A percentile compares a stretch with the other conserved stretches of the same genome.
Evolutionary conservation across 2,329 filamentous ascomycete genomes (phyloP).

Genomic region (Sporothrix dimorphospora): DNA sequence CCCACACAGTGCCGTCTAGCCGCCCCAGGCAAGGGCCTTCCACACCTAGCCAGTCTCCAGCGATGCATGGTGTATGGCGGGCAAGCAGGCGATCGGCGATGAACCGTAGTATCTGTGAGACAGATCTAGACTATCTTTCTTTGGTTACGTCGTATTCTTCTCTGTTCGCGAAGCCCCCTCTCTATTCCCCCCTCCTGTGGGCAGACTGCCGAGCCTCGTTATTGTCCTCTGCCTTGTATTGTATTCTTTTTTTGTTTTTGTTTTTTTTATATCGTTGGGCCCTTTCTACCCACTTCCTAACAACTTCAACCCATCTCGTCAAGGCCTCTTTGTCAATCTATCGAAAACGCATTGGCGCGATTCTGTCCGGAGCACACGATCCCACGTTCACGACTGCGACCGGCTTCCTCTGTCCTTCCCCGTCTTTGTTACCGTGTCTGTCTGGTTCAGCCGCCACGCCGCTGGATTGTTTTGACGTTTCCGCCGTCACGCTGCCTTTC

Average conservation of each 20-base stretch:
- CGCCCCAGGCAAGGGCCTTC: neutral
- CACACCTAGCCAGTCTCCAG: slow-evolving; percentile 12
- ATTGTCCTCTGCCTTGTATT: neutral
- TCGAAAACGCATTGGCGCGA: neutral
- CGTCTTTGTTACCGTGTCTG: too few relatives aligned
- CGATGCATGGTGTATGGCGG: neutral
- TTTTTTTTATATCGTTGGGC: neutral
- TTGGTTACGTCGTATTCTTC: neutral
- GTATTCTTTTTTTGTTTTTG: neutral
- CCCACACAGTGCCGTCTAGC: neutral
- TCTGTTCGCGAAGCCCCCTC: neutral
- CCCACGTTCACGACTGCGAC: neutral
- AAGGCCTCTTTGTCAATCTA: neutral
- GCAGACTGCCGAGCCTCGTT: neutral
- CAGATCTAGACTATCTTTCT: neutral
- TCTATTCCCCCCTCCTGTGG: neutral
- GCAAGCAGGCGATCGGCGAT: slow-evolving; percentile 15
- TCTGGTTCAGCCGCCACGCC: neutral
- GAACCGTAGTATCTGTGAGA: slow-evolving; percentile 3
- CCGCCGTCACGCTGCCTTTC: neutral
- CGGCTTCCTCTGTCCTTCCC: neutral
- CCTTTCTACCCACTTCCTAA: slow-evolving; percentile 17
- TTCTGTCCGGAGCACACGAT: too few relatives aligned
- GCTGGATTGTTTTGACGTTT: neutral
- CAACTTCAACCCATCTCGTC: slow-evolving; percentile 10